Evolutionary conservation across 192 early-diverging fungal species (phyloP).

Genomic region (Anaeromyces robustus): DNA sequence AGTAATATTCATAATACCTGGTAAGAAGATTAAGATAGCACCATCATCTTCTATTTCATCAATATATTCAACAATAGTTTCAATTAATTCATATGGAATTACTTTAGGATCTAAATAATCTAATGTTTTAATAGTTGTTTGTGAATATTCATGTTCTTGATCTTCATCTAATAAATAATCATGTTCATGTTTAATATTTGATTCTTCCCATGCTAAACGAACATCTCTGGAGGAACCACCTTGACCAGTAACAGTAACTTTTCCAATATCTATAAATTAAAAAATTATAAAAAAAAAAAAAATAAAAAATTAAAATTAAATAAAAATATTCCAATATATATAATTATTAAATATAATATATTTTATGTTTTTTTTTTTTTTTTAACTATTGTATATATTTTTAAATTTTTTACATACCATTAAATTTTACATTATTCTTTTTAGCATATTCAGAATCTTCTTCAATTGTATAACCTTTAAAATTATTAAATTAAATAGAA

Average conservation of each 20-base stretch:
- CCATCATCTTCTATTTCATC: slow-evolving; percentile 15
- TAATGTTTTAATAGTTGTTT: slow-evolving; percentile 10
- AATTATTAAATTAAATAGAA: too few species aligned
- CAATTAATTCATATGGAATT: slow-evolving; percentile 26
- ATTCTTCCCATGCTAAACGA: neutral
- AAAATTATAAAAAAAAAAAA: too few species aligned
- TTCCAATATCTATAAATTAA: neutral
- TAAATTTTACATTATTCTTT: neutral
- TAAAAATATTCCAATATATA: too few species aligned
- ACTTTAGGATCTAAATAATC: slow-evolving; percentile 28
- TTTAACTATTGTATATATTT: too few species aligned
- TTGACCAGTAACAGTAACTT: neutral
- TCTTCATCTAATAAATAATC: neutral
- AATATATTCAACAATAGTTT: neutral
- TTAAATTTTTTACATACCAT: neutral
- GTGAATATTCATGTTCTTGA: neutral
- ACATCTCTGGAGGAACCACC: neutral
- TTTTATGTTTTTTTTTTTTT: too few species aligned
- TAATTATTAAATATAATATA: too few species aligned
- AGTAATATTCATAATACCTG: slow-evolving; percentile 56
- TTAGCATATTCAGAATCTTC: slow-evolving; percentile 25
- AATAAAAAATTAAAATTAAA: too few species aligned
- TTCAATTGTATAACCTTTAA: slow-evolving; percentile 35
- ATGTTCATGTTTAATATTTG: neutral
- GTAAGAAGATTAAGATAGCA: slow-evolving; percentile 56